Evolutionary conservation across 2,329 filamentous ascomycete genomes (phyloP), one percentile per base, ranked within the genome.

Genomic region (Venturia effusa): DNA sequence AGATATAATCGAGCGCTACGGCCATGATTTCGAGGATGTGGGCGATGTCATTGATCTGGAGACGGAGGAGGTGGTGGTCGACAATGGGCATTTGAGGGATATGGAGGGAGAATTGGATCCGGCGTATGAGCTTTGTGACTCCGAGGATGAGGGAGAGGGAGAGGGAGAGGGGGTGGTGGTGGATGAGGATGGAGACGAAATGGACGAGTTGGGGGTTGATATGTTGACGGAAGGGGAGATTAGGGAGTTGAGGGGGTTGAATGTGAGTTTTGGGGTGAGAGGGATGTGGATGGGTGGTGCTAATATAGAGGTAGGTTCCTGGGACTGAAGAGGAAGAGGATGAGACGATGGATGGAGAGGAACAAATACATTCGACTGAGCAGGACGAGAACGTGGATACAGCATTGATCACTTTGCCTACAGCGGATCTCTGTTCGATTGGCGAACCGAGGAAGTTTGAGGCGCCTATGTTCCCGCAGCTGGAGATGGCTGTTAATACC

Each of bases 21-120:
- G 83, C 62, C 86, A 82, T 67, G 89, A 97, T 72, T 96, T 96
- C 70, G 85, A 86, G 1, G 88, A 87, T 4, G 81, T 93, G 61
- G 92, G 88, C 63, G 93, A 97, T 74, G 92, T 96, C 76, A 92
- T 97, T 70, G 90, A 97, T 74, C 79, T 96, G 64, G 79, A 81
- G 61, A 93, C 89, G 0, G 92, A 90, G 63, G 80, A 89, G 65
- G 86, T 97, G 59, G 81, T 96, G n/a, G 86, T 97, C 64, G 83
- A 97, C 74, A 94, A 96, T 79, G 93, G 94, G 0, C 94, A 97
- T 76, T 74, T 97, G 62, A 73, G 83, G 61, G 74, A 83, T 70
- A 85, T 90, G 81, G 70, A 77, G 71, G 74, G 83, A 75, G 80
- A 87, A 72, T 75, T 82, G 67, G 78, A 83, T 64, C 51, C 51